Percentiles rank a stretch among this genome's conserved stretches.
Conservation (phyloP, 139 green algal species). For the Micromonas pusilla region DNA sequence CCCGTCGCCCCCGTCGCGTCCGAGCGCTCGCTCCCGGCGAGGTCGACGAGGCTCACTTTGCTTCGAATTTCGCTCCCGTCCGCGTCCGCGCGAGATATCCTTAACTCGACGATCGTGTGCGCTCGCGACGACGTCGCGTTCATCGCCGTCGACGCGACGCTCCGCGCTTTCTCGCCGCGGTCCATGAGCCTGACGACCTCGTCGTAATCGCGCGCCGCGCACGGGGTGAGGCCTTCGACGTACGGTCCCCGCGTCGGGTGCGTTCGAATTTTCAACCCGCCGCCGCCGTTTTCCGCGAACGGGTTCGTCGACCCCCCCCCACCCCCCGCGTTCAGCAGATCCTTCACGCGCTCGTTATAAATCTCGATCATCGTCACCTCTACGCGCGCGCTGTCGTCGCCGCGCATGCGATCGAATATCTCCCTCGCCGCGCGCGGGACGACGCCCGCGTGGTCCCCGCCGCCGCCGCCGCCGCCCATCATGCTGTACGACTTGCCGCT, state of each 20-base stretch:
- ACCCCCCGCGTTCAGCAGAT: slow-evolving; percentile 12
- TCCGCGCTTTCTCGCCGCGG: slow-evolving; percentile 15
- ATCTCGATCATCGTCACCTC: slow-evolving; percentile 35
- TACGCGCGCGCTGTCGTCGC: neutral
- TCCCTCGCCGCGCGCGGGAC: neutral
- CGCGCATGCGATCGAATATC: slow-evolving; percentile 4
- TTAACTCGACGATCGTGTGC: slow-evolving; percentile 30
- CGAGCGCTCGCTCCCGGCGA: slow-evolving; percentile 21
- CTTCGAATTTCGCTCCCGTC: neutral
- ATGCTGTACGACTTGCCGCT: slow-evolving; percentile 25
- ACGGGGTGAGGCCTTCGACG: slow-evolving; percentile 30
- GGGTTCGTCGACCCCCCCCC: neutral
- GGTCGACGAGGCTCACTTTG: slow-evolving; percentile 24
- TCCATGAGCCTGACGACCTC: slow-evolving; percentile 23
- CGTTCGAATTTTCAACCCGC: slow-evolving; percentile 22
- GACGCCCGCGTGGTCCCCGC: slow-evolving; percentile 6
- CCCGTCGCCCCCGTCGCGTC: slow-evolving; percentile 5
- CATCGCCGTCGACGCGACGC: slow-evolving; percentile 27
- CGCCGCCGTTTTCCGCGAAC: neutral
- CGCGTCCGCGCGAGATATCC: neutral
- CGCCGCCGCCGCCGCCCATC: slow-evolving; percentile 1
- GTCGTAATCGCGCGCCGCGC: slow-evolving; percentile 1
- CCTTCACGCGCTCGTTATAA: slow-evolving; percentile 29
- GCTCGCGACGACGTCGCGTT: slow-evolving; percentile 22
- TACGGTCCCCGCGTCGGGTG: slow-evolving; percentile 35